A percentile compares a stretch with the other conserved stretches of the same genome.
Evolutionary conservation across 1,284 basidiomycete genomes (phyloP).

Genomic region (Cryptococcus sp.): DNA sequence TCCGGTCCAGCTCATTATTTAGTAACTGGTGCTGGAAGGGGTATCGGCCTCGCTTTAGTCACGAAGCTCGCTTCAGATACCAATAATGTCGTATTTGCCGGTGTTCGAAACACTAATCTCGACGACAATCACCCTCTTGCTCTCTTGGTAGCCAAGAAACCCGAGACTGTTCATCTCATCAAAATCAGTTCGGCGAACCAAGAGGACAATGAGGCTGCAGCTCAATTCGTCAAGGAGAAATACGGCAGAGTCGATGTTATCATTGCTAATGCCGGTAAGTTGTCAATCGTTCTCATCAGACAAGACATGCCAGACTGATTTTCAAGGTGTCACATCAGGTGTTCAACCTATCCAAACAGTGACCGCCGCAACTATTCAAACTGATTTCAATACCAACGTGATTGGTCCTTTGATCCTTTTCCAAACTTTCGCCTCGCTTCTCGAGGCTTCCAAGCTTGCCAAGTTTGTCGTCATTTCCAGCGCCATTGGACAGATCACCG

Average conservation of each 20-base stretch:
- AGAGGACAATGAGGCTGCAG: conserved; percentile 8
- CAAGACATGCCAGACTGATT: not conserved
- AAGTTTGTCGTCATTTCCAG: conserved; percentile 21
- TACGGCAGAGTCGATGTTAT: conserved; percentile 26
- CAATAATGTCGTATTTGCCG: conserved; percentile 20
- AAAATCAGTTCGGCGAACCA: conserved; percentile 11
- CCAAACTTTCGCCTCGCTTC: conserved; percentile 11
- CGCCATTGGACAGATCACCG: conserved; percentile 3
- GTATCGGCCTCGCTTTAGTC: conserved; percentile 20
- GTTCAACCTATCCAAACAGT: not conserved
- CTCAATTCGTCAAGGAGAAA: conserved; percentile 12
- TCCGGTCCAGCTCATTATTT: too few species aligned
- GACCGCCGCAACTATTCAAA: not conserved
- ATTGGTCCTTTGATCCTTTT: conserved; percentile 21
- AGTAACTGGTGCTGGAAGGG: conserved; percentile 21
- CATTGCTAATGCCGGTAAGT: conserved; percentile 15
- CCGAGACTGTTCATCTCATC: conserved; percentile 7
- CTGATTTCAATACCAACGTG: conserved; percentile 11
- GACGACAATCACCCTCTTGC: conserved; percentile 8
- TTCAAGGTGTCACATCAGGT: not conserved
- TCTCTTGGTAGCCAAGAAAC: conserved; percentile 8
- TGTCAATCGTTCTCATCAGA: not conserved
- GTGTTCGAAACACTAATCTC: conserved; percentile 13
- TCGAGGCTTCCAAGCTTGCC: conserved; percentile 4
- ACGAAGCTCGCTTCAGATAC: conserved; percentile 5